These are phyloP conservation scores for Trichoderma erinaceum DNA, from an alignment of 495 filamentous ascomycete species.

Conservation along the genomic window DNA sequence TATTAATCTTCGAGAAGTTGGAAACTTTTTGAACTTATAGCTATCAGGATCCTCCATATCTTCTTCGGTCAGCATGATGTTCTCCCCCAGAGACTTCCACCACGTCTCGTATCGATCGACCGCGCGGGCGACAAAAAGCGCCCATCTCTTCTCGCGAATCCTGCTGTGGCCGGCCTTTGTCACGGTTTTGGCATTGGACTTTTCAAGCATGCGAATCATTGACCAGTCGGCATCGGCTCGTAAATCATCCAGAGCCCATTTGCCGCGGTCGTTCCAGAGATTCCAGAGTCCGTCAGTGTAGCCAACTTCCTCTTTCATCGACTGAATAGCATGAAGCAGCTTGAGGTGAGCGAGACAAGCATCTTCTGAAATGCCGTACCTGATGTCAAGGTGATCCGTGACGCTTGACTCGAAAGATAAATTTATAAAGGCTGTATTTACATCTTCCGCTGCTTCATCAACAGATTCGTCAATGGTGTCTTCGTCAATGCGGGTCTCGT, in stretches of 20 bases:
- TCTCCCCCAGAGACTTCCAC: conserved; percentile 35
- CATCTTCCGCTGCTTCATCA: not conserved
- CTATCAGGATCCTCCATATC: conserved; percentile 15
- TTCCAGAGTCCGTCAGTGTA: conserved; percentile 49
- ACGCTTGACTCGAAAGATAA: not conserved
- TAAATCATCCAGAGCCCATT: not conserved
- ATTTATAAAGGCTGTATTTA: not conserved
- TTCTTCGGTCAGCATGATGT: conserved; percentile 14
- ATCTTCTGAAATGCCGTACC: conserved; percentile 14
- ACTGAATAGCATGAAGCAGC: conserved; percentile 54
- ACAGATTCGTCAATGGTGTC: not conserved
- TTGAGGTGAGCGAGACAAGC: conserved; percentile 58
- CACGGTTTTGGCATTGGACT: not conserved
- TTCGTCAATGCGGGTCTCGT: not conserved
- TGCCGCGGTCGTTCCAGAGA: conserved; percentile 27
- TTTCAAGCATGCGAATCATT: conserved; percentile 24
- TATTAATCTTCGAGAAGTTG: not conserved
- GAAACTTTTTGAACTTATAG: not conserved
- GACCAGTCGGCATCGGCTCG: conserved; percentile 15
- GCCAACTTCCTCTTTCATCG: conserved; percentile 48
- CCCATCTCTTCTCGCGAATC: conserved; percentile 61
- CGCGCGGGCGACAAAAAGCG: conserved; percentile 56
- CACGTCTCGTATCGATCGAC: conserved; percentile 57
- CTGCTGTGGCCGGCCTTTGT: conserved; percentile 19
- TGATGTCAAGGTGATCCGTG: not conserved